Base-by-base conservation (phyloP, 331 rosid genomes). In the Acacia pycnantha region DNA sequence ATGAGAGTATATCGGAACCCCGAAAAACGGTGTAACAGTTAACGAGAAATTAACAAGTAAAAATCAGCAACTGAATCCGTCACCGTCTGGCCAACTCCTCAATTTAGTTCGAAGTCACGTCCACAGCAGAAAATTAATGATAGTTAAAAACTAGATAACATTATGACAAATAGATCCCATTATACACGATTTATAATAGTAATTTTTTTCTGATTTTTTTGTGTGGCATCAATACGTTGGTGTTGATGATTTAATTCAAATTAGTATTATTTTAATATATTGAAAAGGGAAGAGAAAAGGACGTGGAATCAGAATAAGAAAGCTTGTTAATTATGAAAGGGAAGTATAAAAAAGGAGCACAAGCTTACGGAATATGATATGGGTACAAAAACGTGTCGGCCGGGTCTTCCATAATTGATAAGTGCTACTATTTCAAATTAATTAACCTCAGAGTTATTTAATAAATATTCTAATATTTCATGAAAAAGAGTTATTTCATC, bases 301-400 rank as follows among this genome's bases (percentile, higher is more conserved):
- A 77, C 53, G 73, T 65, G 81, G 74, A 46, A 77, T 77, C 59
- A 26, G 72, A 77, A 77, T 44, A 65, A 7, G 81, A 65, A 65
- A 31, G 44, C 81, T 4, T 47, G 21, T 9, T 47, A 31, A 77
- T 19, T 14, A 54, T 27, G 81, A 73, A 35, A 77, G 71, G 9
- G 70, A 74, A 58, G 41, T 16, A 53, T 47, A 66, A 74, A 68
- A 64, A 51, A 70, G 0, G 13, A 56, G 70, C 70, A 65, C 9
- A 51, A 43, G 3, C 47, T 54, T 54, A 64, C 5, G 70, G 59
- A 78, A 73, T 78, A 65, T 51, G 73, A 41, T 59, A 10, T 6
- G 61, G 27, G 37, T 14, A 29, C 84, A 73, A 77, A 74, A 78
- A 53, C 79, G 86, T 72, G 91, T 85, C 79, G 83, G 85, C 81